A percentile compares a stretch with the other conserved stretches of the same genome.
Conservation (phyloP, 805 yeast genomes). For the Priceomyces carsonii region DNA sequence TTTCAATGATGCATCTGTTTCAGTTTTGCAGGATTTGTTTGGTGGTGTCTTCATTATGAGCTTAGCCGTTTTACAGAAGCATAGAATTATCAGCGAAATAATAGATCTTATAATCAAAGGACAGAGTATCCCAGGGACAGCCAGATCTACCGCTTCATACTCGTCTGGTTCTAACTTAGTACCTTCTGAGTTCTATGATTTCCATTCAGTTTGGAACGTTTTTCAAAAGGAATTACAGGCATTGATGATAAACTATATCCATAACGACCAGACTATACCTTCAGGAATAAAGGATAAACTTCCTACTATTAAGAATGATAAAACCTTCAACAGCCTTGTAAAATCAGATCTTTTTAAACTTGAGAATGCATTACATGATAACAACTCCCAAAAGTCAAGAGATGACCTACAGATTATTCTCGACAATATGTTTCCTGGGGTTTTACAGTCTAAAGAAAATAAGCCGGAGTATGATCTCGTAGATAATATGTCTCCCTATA, state of each 20-base stretch:
- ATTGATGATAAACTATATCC: slow-evolving; percentile 34
- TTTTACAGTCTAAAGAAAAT: slow-evolving; percentile 30
- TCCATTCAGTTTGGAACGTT: slow-evolving; percentile 29
- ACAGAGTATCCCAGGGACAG: slow-evolving; percentile 13
- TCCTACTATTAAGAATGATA: slow-evolving; percentile 13
- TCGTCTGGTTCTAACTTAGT: background rate
- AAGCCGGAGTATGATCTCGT: slow-evolving; percentile 12
- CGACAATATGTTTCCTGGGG: slow-evolving; percentile 72
- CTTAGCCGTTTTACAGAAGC: slow-evolving; percentile 66
- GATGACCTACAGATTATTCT: slow-evolving; percentile 37
- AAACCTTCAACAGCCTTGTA: slow-evolving; percentile 22
- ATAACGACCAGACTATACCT: slow-evolving; percentile 17
- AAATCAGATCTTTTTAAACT: slow-evolving; percentile 29
- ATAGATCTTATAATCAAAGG: slow-evolving; percentile 33
- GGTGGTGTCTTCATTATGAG: slow-evolving; percentile 67
- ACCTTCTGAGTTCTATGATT: slow-evolving; percentile 11
- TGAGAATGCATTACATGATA: slow-evolving; percentile 28
- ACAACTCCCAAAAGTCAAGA: slow-evolving; percentile 22
- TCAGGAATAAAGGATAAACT: slow-evolving; percentile 3
- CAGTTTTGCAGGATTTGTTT: slow-evolving; percentile 67
- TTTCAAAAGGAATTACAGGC: slow-evolving; percentile 33
- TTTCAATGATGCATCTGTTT: slow-evolving; percentile 50
- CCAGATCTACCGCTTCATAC: background rate
- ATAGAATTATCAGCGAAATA: slow-evolving; percentile 64
- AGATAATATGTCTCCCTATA: slow-evolving; percentile 41